Evolutionary conservation across 2,329 filamentous ascomycete genomes (phyloP).

Genomic region (Hymenoscyphus albidus): DNA sequence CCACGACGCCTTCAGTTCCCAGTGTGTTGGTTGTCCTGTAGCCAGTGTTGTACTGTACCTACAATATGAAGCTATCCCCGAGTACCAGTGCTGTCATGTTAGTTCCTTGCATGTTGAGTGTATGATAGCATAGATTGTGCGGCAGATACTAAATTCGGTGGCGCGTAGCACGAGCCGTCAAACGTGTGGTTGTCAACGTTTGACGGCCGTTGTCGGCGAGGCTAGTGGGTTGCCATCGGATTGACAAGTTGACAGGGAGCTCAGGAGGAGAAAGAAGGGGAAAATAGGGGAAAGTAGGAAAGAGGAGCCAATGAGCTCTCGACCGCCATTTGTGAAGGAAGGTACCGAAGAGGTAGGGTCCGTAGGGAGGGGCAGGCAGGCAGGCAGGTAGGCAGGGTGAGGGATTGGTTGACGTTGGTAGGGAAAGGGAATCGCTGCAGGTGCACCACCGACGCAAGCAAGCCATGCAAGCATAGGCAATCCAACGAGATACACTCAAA

Average conservation of each 20-base stretch:
- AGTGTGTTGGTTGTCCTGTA: too few species aligned
- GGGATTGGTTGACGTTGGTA: too few species aligned
- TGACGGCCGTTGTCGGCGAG: neutral
- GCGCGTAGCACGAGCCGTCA: neutral
- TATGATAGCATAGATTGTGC: neutral
- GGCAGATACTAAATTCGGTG: neutral
- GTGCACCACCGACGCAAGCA: neutral
- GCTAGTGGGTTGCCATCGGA: neutral
- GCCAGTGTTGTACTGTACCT: too few species aligned
- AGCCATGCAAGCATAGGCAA: neutral
- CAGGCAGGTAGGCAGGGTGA: too few species aligned
- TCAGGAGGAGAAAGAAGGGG: too few species aligned
- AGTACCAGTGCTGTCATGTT: neutral
- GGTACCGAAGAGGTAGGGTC: neutral
- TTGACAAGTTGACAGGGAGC: neutral
- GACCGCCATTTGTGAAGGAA: neutral
- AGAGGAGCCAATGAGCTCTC: neutral
- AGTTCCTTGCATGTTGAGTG: neutral
- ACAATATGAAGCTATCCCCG: neutral
- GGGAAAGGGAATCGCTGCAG: neutral
- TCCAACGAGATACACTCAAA: neutral
- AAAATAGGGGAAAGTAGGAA: neutral
- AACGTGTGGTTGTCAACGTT: neutral
- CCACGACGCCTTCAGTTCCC: too few species aligned
- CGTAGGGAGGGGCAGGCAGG: too few species aligned